These are phyloP conservation scores for Colletotrichum horii DNA, from an alignment of 2,329 filamentous ascomycete genomes.

Conservation along the genomic window DNA sequence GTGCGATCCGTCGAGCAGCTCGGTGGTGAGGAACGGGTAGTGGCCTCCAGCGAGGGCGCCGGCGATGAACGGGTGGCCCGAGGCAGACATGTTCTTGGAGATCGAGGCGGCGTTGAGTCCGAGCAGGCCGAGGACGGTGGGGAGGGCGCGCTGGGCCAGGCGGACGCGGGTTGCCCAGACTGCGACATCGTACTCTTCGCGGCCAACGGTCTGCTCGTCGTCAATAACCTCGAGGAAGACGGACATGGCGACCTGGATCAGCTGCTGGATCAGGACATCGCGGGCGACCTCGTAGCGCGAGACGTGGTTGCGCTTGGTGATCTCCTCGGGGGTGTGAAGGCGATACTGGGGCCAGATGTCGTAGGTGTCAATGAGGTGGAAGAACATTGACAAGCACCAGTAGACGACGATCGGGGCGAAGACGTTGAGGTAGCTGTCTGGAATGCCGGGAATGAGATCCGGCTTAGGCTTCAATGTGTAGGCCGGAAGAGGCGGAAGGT, in stretches of 20 bases:
- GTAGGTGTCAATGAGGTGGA: constrained; percentile 84
- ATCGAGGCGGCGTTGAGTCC: constrained; percentile 79
- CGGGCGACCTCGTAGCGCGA: constrained; percentile 83
- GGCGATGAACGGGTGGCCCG: constrained; percentile 73
- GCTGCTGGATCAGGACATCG: constrained; percentile 90
- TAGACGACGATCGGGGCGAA: constrained; percentile 82
- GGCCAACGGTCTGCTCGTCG: constrained; percentile 74
- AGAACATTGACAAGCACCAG: constrained; percentile 85
- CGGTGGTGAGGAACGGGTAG: constrained; percentile 74
- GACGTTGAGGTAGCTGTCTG: constrained; percentile 81
- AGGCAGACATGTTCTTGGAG: constrained; percentile 74
- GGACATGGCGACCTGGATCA: constrained; percentile 82
- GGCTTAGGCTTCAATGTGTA: constrained; percentile 75
- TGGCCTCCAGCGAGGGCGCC: constrained; percentile 79
- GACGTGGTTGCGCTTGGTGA: constrained; percentile 85
- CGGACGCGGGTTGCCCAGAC: constrained; percentile 88
- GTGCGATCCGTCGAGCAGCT: constrained; percentile 56
- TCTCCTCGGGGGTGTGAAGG: constrained; percentile 92
- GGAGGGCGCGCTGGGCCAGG: constrained; percentile 78
- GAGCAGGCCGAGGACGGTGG: constrained; percentile 70
- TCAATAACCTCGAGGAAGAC: constrained; percentile 74
- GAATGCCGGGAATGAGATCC: constrained; percentile 76
- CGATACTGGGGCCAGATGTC: constrained; percentile 91
- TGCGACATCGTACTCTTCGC: constrained; percentile 84
- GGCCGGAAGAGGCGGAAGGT: constrained; percentile 83